A percentile compares a stretch with the other conserved stretches of the same genome.
Conservation (phyloP, 805 yeast genomes). For the Wickerhamomyces ciferrii region DNA sequence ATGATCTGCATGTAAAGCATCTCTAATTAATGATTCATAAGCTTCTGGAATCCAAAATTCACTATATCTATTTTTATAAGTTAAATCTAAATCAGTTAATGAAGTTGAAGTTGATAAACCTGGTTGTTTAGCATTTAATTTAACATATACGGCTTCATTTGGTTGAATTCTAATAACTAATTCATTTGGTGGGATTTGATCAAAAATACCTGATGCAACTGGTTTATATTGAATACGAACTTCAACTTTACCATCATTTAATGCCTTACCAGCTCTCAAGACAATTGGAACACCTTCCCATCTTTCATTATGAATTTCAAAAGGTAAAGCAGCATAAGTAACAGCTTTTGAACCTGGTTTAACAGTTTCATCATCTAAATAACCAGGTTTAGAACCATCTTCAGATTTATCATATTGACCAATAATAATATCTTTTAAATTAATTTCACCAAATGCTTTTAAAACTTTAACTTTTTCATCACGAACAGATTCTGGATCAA, state of each 20-base stretch:
- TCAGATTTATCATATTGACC: slow-evolving; percentile 86
- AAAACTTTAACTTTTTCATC: slow-evolving; percentile 95
- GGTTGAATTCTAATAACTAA: slow-evolving; percentile 94
- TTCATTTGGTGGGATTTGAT: slow-evolving; percentile 83
- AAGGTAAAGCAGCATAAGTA: slow-evolving; percentile 82
- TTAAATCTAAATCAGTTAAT: slow-evolving; percentile 85
- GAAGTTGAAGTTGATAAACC: slow-evolving; percentile 82
- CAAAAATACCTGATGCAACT: slow-evolving; percentile 78
- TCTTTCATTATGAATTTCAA: slow-evolving; percentile 83
- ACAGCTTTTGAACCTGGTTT: slow-evolving; percentile 77
- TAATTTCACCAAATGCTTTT: slow-evolving; percentile 70
- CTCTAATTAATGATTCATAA: slow-evolving; percentile 91
- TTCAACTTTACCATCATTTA: slow-evolving; percentile 92
- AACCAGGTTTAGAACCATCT: slow-evolving; percentile 88
- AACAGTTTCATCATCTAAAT: slow-evolving; percentile 90
- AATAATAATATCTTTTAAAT: slow-evolving; percentile 58
- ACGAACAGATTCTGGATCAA: slow-evolving; percentile 87
- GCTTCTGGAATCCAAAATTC: slow-evolving; percentile 97
- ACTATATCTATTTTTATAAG: slow-evolving; percentile 75
- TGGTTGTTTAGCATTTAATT: slow-evolving; percentile 90
- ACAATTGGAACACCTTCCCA: slow-evolving; percentile 99
- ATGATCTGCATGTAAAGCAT: slow-evolving; percentile 87
- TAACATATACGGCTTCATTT: slow-evolving; percentile 87
- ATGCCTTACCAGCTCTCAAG: slow-evolving; percentile 96
- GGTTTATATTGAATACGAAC: slow-evolving; percentile 89